These are phyloP conservation scores for Raffaelea ambrosiae DNA, from an alignment of 2,329 filamentous ascomycete species.

Conservation along the genomic window DNA sequence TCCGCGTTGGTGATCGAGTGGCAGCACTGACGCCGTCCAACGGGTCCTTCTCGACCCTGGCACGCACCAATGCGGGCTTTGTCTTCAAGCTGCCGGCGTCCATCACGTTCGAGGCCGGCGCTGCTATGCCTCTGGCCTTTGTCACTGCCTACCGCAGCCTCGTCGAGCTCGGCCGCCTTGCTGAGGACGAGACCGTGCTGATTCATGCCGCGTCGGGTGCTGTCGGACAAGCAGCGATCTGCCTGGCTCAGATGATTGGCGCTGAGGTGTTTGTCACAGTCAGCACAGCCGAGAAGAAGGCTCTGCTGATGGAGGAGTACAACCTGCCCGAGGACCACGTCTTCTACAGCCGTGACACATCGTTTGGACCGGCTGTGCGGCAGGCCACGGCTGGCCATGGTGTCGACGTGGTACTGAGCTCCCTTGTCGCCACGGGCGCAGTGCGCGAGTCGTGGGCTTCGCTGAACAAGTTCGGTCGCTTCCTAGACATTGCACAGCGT, in stretches of 20 bases:
- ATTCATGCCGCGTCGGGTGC: constrained; percentile 30
- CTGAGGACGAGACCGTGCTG: constrained; percentile 27
- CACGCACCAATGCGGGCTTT: constrained; percentile 19
- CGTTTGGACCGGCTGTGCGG: constrained; percentile 22
- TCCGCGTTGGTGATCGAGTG: constrained; percentile 27
- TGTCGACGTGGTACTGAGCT: constrained; percentile 32
- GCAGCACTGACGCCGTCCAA: constrained; percentile 19
- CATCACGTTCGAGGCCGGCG: constrained; percentile 27
- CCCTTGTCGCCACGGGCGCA: constrained; percentile 22
- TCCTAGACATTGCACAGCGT: constrained; percentile 9
- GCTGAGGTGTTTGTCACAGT: constrained; percentile 35
- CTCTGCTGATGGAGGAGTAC: constrained; percentile 27
- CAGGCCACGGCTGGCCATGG: constrained; percentile 21
- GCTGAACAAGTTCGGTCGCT: constrained; percentile 26
- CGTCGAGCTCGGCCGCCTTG: constrained; percentile 27
- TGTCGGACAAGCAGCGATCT: constrained; percentile 30
- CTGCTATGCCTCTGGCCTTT: constrained; percentile 31
- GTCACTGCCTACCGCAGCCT: constrained; percentile 32
- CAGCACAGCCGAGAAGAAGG: constrained; percentile 28
- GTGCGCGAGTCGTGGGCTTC: constrained; percentile 33
- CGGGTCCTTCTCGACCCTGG: constrained; percentile 25
- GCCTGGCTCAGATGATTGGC: constrained; percentile 26
- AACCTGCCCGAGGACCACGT: constrained; percentile 27
- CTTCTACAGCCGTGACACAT: constrained; percentile 22
- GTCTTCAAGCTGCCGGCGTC: constrained; percentile 24